These are phyloP conservation scores for Claviceps pusilla DNA, from an alignment of 2,329 filamentous ascomycete genomes.

Conservation along the genomic window DNA sequence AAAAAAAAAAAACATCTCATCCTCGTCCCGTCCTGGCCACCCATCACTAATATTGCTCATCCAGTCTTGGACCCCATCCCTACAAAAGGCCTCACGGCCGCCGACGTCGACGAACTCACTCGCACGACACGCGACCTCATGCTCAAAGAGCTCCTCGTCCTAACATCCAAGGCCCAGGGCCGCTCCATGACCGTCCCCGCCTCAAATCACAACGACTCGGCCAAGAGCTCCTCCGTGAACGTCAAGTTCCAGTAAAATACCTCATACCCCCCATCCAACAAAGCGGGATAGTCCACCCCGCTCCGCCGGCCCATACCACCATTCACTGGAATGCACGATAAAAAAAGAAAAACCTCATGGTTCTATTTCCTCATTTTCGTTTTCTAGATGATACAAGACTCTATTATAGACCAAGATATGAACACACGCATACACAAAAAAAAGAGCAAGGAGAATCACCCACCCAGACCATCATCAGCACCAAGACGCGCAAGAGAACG, in stretches of 20 bases:
- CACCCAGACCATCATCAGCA: too few species aligned
- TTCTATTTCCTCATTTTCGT: neutral
- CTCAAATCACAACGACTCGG: constrained; percentile 10
- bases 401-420: neutral
- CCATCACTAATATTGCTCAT: neutral
- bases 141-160: constrained; percentile 47
- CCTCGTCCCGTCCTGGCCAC: neutral
- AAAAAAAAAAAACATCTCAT: too few species aligned
- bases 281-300: too few species aligned
- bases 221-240: constrained; percentile 18
- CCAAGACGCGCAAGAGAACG: too few species aligned
- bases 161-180: constrained; percentile 38
- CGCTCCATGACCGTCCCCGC: constrained; percentile 18
- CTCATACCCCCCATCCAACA: neutral
- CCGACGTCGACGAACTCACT: constrained; percentile 64
- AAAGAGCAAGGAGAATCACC: neutral
- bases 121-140: constrained; percentile 57
- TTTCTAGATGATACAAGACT: neutral
- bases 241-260: constrained; percentile 1
- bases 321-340: neutral
- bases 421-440: neutral
- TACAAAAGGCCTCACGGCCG: constrained; percentile 55
- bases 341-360: neutral
- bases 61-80: constrained; percentile 66
- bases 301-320: neutral